phyloP scores from a whole-genome alignment of 169 alveolate species.

The Plasmodium berghei region DNA sequence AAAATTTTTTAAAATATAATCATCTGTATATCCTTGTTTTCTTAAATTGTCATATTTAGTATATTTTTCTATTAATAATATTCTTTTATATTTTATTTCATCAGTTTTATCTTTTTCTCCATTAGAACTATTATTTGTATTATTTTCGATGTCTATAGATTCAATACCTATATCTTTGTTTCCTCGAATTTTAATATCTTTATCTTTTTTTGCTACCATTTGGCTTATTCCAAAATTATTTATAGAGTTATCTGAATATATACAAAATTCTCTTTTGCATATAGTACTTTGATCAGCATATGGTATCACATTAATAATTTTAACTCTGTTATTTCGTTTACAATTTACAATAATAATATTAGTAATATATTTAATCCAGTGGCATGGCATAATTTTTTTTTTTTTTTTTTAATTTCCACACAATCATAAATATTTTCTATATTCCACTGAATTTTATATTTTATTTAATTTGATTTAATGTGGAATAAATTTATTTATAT shows the following conservation, averaged over 20 bases:
- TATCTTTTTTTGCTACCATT: not conserved
- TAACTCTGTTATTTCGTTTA: not conserved
- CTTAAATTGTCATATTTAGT: constrained; percentile 54
- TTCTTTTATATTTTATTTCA: constrained; percentile 32
- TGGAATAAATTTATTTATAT: too few species aligned
- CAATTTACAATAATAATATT: constrained; percentile 16
- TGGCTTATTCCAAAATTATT: not conserved
- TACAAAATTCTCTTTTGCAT: not conserved
- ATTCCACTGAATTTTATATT: too few species aligned
- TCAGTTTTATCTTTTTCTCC: not conserved
- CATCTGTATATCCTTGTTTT: constrained; percentile 62
- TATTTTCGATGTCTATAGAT: not conserved
- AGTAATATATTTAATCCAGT: constrained; percentile 1
- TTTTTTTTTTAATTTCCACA: not conserved
- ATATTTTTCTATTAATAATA: constrained; percentile 62
- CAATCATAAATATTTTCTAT: too few species aligned
- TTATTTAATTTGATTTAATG: too few species aligned
- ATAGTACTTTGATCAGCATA: not conserved
- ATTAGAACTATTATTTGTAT: not conserved
- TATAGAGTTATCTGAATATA: not conserved
- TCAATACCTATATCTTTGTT: not conserved
- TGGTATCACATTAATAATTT: constrained; percentile 3
- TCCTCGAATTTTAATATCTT: not conserved
- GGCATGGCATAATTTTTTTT: constrained; percentile 32
- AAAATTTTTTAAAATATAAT: constrained; percentile 41